phyloP scores from a whole-genome alignment of 2,329 filamentous ascomycete species.

The Beauveria sp. region DNA sequence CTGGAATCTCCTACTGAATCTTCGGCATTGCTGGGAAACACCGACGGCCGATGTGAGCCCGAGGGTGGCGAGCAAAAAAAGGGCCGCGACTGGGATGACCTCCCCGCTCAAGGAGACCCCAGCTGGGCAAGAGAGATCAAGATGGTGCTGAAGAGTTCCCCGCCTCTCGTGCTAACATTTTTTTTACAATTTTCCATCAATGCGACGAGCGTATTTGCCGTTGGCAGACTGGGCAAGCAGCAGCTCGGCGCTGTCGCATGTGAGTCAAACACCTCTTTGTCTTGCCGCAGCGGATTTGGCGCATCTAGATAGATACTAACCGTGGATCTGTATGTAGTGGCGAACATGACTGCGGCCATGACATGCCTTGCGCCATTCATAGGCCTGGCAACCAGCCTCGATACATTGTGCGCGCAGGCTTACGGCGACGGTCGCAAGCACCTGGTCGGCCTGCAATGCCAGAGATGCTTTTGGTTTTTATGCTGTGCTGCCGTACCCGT shows the following conservation, averaged over 20 bases:
- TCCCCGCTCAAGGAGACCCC: background rate
- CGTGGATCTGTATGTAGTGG: constrained; percentile 20
- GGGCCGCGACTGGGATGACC: constrained; percentile 3
- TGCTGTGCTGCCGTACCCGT: constrained; percentile 68
- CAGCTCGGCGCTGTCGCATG: constrained; percentile 37
- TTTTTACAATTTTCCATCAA: constrained; percentile 77
- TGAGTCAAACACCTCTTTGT: constrained; percentile 18
- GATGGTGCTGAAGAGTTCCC: constrained; percentile 64
- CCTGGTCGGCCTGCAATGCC: constrained; percentile 74
- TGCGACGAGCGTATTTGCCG: constrained; percentile 70
- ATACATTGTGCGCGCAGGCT: constrained; percentile 88
- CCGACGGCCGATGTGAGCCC: background rate
- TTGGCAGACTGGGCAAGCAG: constrained; percentile 65
- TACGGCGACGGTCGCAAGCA: constrained; percentile 87
- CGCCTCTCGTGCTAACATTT: constrained; percentile 64
- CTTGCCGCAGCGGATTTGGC: background rate
- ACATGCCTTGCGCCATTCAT: constrained; percentile 71
- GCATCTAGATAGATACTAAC: background rate
- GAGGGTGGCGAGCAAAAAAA: constrained; percentile 2
- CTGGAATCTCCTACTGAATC: background rate
- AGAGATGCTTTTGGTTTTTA: constrained; percentile 74
- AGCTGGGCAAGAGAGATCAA: constrained; percentile 53
- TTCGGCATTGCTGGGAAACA: background rate
- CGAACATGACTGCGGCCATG: constrained; percentile 73
- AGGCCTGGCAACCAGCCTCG: constrained; percentile 78